Evolutionary conservation across 2,329 filamentous ascomycete genomes (phyloP).

Genomic region (Alternaria sp.): DNA sequence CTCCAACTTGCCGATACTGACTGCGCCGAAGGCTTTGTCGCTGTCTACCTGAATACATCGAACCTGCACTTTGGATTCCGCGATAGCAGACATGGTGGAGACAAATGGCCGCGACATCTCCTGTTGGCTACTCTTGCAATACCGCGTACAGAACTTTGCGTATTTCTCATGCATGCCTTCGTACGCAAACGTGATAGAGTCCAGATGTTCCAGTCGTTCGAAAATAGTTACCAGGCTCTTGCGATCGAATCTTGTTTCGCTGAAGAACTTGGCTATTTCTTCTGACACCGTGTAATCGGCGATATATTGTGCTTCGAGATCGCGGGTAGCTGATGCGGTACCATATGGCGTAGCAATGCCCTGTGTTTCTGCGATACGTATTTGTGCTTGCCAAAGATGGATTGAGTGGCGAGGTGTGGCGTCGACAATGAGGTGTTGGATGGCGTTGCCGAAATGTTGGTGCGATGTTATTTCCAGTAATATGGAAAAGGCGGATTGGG

Average conservation of each 20-base stretch:
- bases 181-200: conserved; percentile 16
- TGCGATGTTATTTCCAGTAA: conserved; percentile 25
- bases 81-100: conserved; percentile 28
- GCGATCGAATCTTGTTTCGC: conserved; percentile 33
- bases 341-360: conserved; percentile 2
- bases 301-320: conserved; percentile 5
- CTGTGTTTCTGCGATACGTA: conserved; percentile 11
- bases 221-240: conserved; percentile 27
- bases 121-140: conserved; percentile 32
- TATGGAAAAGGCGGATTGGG: conserved; percentile 15
- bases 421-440: conserved; percentile 33
- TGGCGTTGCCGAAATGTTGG: conserved; percentile 17
- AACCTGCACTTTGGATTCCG: conserved; percentile 15
- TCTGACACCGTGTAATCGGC: conserved; percentile 13
- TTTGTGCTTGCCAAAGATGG: conserved; percentile 27
- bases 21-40: conserved; percentile 16
- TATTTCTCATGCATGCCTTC: conserved; percentile 22
- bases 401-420: conserved; percentile 35
- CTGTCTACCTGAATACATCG: conserved; percentile 9
- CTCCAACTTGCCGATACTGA: conserved; percentile 30
- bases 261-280: conserved; percentile 26
- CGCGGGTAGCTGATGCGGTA: neutral
- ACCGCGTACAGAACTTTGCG: conserved; percentile 20
- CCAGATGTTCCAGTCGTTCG: conserved; percentile 7
- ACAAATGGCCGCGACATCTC: conserved; percentile 41